Evolutionary conservation across 345 rosid species (phyloP).

Genomic region (Salix caprea): DNA sequence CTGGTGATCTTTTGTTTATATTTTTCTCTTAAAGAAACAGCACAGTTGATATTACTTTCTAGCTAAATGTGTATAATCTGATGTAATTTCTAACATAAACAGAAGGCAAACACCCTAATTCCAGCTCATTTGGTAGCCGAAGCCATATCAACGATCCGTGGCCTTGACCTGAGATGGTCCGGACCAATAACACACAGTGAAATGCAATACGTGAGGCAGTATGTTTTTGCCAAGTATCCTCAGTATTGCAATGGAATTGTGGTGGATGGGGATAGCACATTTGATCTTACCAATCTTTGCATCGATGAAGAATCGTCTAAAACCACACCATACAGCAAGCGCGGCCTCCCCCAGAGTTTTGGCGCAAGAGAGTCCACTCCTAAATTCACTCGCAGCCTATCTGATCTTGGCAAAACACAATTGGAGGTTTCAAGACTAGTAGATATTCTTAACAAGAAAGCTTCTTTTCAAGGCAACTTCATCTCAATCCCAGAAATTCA

Average conservation of each 20-base stretch:
- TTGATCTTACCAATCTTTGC: constrained; percentile 26
- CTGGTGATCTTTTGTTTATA: not conserved
- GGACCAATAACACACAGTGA: constrained; percentile 63
- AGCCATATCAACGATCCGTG: constrained; percentile 51
- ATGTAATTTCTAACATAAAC: not conserved
- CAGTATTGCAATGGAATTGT: constrained; percentile 49
- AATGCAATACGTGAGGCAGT: constrained; percentile 61
- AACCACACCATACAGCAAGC: constrained; percentile 26
- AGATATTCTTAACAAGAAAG: constrained; percentile 47
- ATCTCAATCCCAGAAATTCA: constrained; percentile 64
- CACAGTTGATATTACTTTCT: not conserved
- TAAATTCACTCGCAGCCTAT: constrained; percentile 33
- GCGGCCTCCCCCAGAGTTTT: constrained; percentile 26
- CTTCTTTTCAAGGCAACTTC: constrained; percentile 51
- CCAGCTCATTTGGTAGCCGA: constrained; percentile 59
- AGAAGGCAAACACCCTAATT: constrained; percentile 41
- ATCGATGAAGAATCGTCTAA: constrained; percentile 39
- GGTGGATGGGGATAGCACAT: constrained; percentile 20
- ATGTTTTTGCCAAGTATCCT: constrained; percentile 63
- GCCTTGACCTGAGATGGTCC: constrained; percentile 67
- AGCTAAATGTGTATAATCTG: not conserved
- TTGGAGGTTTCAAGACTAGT: constrained; percentile 46
- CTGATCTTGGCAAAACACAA: constrained; percentile 45
- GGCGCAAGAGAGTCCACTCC: constrained; percentile 28
- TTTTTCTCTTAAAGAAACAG: not conserved